Evolutionary conservation across 2,329 filamentous ascomycete genomes (phyloP).

Genomic region (Teratosphaeria viscida): DNA sequence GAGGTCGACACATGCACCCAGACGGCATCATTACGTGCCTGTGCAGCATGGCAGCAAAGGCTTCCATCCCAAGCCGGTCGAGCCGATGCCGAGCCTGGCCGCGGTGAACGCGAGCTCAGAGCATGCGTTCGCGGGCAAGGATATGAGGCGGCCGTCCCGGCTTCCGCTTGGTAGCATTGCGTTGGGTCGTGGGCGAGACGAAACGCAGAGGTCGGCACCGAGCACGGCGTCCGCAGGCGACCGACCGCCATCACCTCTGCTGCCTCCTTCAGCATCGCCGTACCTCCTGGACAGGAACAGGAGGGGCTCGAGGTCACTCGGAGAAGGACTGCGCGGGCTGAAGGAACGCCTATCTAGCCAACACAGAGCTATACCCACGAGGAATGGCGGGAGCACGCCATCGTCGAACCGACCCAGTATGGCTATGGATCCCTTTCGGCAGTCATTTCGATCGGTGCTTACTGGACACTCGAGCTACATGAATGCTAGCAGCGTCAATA

Average conservation of each 20-base stretch:
- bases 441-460: slow-evolving; percentile 50
- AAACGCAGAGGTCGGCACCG: slow-evolving; percentile 1
- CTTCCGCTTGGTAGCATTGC: slow-evolving; percentile 19
- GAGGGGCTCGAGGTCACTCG: slow-evolving; percentile 12
- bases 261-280: slow-evolving; percentile 8
- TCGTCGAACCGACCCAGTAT: slow-evolving; percentile 25
- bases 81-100: slow-evolving; percentile 18
- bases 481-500: slow-evolving; percentile 49
- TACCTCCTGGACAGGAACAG: slow-evolving; percentile 3
- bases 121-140: slow-evolving; percentile 24
- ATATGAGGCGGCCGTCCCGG: slow-evolving; percentile 17
- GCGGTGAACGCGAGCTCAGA: slow-evolving; percentile 23
- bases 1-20: slow-evolving; percentile 18
- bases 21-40: slow-evolving; percentile 7
- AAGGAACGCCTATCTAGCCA: slow-evolving; percentile 12
- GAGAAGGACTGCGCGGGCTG: slow-evolving; percentile 18
- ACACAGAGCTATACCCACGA: slow-evolving; percentile 22
- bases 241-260: slow-evolving; percentile 13
- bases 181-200: slow-evolving; percentile 7
- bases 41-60: slow-evolving; percentile 19
- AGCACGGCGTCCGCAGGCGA: background rate
- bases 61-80: slow-evolving; percentile 20
- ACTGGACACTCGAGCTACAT: slow-evolving; percentile 49
- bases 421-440: slow-evolving; percentile 33
- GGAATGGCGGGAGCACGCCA: slow-evolving; percentile 18